Base-by-base conservation (phyloP, 495 filamentous ascomycete species). In the Staphylotrichum longicolle region DNA sequence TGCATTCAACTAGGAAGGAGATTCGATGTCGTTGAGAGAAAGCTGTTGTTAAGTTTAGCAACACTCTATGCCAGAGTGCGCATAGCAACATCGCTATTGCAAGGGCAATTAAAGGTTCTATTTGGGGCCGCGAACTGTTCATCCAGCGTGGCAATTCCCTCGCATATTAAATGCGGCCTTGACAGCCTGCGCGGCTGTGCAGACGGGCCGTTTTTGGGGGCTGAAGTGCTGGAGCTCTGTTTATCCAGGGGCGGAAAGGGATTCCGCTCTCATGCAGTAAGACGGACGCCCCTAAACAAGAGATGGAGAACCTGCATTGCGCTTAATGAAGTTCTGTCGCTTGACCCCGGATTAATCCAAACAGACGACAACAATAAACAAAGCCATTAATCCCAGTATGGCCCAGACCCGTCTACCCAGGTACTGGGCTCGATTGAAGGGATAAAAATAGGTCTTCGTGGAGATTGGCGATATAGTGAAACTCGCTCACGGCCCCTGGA, bases 371-470 rank as follows among this genome's bases (percentile, higher is more conserved):
- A 58, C 27, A 58, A 40, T 49, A 30, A 34, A 50, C 12, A 45
- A 35, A 45, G 33, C 27, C 6, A 2, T 53, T 60, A 44, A 46
- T 53, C 12, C 27, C 15, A 10, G 40, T 45, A 3, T 10, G 40
- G 49, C 0, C 57, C n/a, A 53, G 47, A 27, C 40, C 41, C 40
- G 12, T 5, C 9, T n/a, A n/a, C 49, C 57, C 57, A 44, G 57
- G 57, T 53, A 53, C 48, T 10, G 11, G 27, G 48, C 40, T 53
- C 40, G 20, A 37, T 14, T 8, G 39, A 37, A 11, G 27, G 35
- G 45, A n/a, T 60, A 60, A 60, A 53, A 60, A 60, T 60, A 60
- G 57, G 6, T 8, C 4, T 5, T n/a, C 12, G 27, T 3, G 39
- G 39, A 60, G 12, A 53, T 52, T 53, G 57, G n/a, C 14, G 15